Evolutionary conservation across 495 filamentous ascomycete species (phyloP), one percentile per base, ranked within the genome.

Genomic region (Hypoxylon fragiforme): DNA sequence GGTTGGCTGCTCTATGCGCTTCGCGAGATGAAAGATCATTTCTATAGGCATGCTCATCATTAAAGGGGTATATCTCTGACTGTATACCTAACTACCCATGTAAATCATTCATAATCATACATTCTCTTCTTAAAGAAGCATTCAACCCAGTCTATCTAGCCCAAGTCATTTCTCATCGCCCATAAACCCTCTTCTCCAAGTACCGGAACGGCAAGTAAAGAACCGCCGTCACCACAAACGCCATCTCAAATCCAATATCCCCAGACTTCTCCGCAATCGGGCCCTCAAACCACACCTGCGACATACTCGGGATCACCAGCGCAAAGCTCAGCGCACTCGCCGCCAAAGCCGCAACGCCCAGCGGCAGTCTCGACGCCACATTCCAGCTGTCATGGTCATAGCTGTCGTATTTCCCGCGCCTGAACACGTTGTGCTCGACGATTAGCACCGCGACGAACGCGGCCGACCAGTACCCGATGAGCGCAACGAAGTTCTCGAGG

Each of bases 231-330:
- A 81, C 63, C 0, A 70, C 72, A 56, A 83, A 77, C 0, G 79
- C 80, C 44, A 82, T 39, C 68, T 84, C 80, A 52, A 84, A 82
- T 11, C 80, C 81, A 49, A 84, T 75, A 65, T 84, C 81, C 1
- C 81, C 80, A 13, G 80, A 77, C 22, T 57, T 74, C 70, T 70
- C 50, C 6, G 80, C 80, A 46, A 83, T 77, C 1, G 80, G 78
- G 0, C 80, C 80, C 7, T 70, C 72, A 44, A 70, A 83, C 79
- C 79, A 82, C 16, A 73, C 74, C 68, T 82, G 79, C 8, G 67
- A 73, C 79, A 83, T 81, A 34, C 73, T 73, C 7, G 77, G 79
- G 7, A 82, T 68, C 6, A 81, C 76, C 22, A 78, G n/a, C 8
- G 45, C 74, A 45, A 75, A 81, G 50, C 64, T 72, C 24, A 73